phyloP scores from a whole-genome alignment of 1,139 yeast species.

The Cylindricascospora bacillispora region DNA sequence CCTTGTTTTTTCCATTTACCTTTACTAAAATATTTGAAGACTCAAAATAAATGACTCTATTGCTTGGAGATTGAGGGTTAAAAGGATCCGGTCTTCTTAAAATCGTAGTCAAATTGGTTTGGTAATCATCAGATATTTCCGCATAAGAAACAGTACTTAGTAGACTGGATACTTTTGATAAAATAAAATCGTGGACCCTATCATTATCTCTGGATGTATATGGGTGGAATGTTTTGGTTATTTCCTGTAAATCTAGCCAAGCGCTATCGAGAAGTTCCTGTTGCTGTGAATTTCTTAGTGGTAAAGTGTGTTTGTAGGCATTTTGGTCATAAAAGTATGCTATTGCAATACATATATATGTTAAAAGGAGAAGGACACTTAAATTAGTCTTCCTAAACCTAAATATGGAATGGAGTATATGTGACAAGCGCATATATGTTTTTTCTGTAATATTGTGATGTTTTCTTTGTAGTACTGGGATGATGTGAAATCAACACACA shows the following conservation, averaged over 20 bases:
- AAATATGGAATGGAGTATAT: conserved; percentile 11
- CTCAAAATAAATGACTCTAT: conserved; percentile 56
- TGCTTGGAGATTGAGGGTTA: conserved; percentile 28
- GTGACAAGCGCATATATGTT: conserved; percentile 2
- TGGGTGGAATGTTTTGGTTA: conserved; percentile 60
- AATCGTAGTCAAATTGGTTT: conserved; percentile 36
- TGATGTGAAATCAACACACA: no score
- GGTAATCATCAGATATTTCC: conserved; percentile 38
- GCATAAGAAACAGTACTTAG: conserved; percentile 12
- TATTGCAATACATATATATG: conserved; percentile 11
- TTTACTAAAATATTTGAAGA: conserved; percentile 67
- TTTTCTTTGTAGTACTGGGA: no score
- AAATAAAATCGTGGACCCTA: conserved; percentile 55
- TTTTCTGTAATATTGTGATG: no score
- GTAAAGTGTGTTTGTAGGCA: conserved; percentile 10
- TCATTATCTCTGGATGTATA: conserved; percentile 69
- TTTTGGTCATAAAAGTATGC: conserved; percentile 12
- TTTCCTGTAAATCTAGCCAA: conserved; percentile 60
- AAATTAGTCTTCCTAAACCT: conserved; percentile 22
- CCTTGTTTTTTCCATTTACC: conserved; percentile 46
- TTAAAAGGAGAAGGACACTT: conserved; percentile 15
- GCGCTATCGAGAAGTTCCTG: conserved; percentile 33
- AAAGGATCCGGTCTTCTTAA: conserved; percentile 37
- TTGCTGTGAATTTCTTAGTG: conserved; percentile 7
- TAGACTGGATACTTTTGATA: conserved; percentile 31